phyloP scores from a whole-genome alignment of 2,329 filamentous ascomycete genomes.

The Apiospora aurea region DNA sequence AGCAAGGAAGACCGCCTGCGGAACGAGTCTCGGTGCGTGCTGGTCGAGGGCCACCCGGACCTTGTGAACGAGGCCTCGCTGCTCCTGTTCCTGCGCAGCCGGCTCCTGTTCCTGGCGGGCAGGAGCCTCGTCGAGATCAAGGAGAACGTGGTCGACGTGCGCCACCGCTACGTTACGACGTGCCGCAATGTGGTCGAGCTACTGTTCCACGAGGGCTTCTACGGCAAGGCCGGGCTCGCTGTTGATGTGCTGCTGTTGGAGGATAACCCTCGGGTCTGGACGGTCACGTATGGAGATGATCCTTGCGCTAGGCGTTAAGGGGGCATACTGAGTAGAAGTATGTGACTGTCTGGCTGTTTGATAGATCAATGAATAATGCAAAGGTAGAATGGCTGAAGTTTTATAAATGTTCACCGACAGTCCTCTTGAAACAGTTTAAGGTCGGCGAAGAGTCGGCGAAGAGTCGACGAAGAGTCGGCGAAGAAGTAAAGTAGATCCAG shows the following conservation, averaged over 20 bases:
- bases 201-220: background rate
- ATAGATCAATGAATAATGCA: background rate
- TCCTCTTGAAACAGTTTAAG: background rate
- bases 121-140: background rate
- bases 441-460: background rate
- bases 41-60: conserved; percentile 10
- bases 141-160: background rate
- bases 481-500: background rate
- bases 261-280: background rate
- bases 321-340: background rate
- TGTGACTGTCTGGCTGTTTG: background rate
- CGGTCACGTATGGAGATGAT: background rate
- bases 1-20: background rate
- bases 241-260: background rate
- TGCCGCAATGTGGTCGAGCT: background rate
- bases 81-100: background rate
- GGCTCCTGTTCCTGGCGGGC: background rate
- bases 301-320: background rate
- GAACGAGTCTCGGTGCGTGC: background rate
- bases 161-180: background rate
- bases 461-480: no score
- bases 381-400: background rate
- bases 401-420: background rate
- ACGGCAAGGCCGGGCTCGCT: background rate
- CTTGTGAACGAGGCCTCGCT: background rate